Base-by-base conservation (phyloP, 2,329 filamentous ascomycete genomes). In the Raffaelea albimanens region DNA sequence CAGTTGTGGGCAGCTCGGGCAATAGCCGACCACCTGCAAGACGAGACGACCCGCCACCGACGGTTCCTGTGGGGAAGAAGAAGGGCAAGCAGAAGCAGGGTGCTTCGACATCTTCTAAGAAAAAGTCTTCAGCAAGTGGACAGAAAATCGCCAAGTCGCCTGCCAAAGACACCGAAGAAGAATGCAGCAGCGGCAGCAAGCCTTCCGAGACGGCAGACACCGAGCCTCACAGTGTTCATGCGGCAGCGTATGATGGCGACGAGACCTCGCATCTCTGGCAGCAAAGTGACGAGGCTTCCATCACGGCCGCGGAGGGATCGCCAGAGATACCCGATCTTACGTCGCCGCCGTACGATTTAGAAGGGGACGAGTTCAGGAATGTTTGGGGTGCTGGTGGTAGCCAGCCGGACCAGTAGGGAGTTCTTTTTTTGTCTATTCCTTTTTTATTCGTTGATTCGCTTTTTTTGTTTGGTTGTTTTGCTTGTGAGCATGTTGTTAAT, bases 261-360 rank as follows among this genome's bases (percentile, higher is more conserved):
- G 56, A 58, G 18, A 58, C 59, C 16, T 29, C 53, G 11, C 49
- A 36, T 14, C 50, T 49, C 18, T 55, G 54, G 54, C 48, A 48
- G 20, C 44, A 38, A 11, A 44, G 40, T 9, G 50, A 44, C 21
- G 50, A 43, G 18, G 39, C 38, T 21, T 42, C 43, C 7, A 33
- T 45, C 9, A 42, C 19, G 34, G 46, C 20, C 8, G 44, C 29
- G 3, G 31, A 36, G n/a, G 29, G 25, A 40, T 11, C 22, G 4
- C 20, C 19, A 25, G 4, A 40, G 36, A 33, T 40, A 3, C n/a
- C 14, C 21, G 4, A 40, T 38, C 34, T 40, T 14, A 36, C 45
- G 1, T 47, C 48, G 4, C 53, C 53, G 8, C 31, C 45, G 4
- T 57, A 56, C 43, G 53, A 53, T 23, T 42, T 54, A 18, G 53